phyloP scores from a whole-genome alignment of 371 early-diverging fungal genomes.

The Racocetra persica region DNA sequence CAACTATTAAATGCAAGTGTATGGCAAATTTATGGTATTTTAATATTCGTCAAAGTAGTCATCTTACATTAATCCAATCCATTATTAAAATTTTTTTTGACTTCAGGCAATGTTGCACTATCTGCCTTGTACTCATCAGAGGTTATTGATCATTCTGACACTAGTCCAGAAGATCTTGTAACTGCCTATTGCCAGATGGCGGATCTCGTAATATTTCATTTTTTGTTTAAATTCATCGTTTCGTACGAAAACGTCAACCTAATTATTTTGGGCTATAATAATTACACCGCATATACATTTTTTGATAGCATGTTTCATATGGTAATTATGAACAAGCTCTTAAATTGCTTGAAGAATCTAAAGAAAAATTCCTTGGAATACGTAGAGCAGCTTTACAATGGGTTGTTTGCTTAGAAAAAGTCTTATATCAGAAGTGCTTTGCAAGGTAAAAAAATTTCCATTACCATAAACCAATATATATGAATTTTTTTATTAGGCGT shows the following conservation, averaged over 20 bases:
- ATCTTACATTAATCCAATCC: no score
- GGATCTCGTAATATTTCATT: constrained; percentile 16
- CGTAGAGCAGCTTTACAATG: constrained; percentile 23
- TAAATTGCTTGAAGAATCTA: constrained; percentile 20
- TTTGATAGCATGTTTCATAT: constrained; percentile 31
- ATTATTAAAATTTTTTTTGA: not conserved
- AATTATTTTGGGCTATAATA: not conserved
- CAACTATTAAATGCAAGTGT: constrained; percentile 29
- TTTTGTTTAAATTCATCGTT: not conserved
- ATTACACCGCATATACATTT: not conserved
- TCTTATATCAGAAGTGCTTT: constrained; percentile 27
- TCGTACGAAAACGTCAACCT: not conserved
- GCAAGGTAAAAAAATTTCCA: constrained; percentile 22
- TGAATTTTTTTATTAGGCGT: not conserved
- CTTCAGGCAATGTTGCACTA: not conserved
- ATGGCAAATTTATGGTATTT: constrained; percentile 37
- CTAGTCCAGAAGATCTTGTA: constrained; percentile 37
- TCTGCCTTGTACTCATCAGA: constrained; percentile 23
- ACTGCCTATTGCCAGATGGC: constrained; percentile 40
- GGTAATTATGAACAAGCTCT: constrained; percentile 39
- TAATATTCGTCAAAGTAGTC: no score
- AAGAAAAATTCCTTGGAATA: constrained; percentile 22
- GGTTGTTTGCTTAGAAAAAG: constrained; percentile 33
- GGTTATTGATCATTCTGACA: not conserved
- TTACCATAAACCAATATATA: not conserved